These are phyloP conservation scores for Entomortierella parvispora DNA, from an alignment of 192 early-diverging fungal genomes.

Conservation along the genomic window DNA sequence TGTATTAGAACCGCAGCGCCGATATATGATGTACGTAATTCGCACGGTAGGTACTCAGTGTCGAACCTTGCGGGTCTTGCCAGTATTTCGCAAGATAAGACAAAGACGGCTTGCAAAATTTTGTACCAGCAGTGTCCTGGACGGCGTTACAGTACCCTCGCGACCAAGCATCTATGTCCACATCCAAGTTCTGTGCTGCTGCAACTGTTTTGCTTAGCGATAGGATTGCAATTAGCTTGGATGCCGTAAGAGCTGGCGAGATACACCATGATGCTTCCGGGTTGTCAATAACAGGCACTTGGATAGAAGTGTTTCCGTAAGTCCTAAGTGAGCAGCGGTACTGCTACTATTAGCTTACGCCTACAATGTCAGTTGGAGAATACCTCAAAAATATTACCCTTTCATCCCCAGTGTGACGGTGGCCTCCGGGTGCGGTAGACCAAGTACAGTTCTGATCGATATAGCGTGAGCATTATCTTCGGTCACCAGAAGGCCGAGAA, in stretches of 20 bases:
- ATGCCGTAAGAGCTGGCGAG: conserved; percentile 73
- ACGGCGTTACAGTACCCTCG: conserved; percentile 64
- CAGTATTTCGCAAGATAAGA: conserved; percentile 83
- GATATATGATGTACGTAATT: neutral
- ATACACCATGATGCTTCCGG: conserved; percentile 62
- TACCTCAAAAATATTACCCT: conserved; percentile 53
- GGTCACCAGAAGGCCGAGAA: conserved; percentile 22
- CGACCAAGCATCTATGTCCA: conserved; percentile 56
- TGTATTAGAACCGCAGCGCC: neutral
- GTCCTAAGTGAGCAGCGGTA: too few relatives aligned
- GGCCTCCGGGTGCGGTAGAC: conserved; percentile 17
- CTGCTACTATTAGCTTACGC: too few relatives aligned
- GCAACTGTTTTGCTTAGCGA: conserved; percentile 33
- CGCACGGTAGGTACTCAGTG: neutral
- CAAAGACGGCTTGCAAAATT: conserved; percentile 71
- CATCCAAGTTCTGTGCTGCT: conserved; percentile 12
- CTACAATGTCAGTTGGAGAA: conserved; percentile 19
- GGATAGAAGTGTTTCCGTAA: conserved; percentile 73
- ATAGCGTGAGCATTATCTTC: conserved; percentile 31
- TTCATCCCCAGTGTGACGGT: conserved; percentile 60
- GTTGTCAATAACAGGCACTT: conserved; percentile 53
- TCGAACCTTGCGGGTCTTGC: conserved; percentile 80
- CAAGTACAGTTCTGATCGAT: conserved; percentile 35
- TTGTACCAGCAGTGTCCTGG: conserved; percentile 56
- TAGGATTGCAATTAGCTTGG: conserved; percentile 72